Conservation (phyloP, 108 stramenopile genomes). For the Epithemia pelagica region DNA sequence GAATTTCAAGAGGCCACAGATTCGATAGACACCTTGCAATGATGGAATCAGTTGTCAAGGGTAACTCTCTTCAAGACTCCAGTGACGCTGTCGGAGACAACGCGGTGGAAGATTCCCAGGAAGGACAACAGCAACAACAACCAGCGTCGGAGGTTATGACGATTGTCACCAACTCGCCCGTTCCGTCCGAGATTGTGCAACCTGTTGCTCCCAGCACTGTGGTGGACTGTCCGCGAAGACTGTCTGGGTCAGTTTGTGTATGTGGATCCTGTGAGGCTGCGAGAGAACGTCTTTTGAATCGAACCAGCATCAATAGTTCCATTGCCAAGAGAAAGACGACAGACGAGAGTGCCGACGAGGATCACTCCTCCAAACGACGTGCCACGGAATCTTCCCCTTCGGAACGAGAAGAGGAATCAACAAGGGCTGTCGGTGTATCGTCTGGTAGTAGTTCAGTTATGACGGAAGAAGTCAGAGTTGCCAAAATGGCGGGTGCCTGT, state of each 20-base stretch:
- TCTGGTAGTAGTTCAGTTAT: background rate
- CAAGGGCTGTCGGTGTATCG: background rate
- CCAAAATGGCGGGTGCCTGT: slow-evolving; percentile 76
- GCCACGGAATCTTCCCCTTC: no score
- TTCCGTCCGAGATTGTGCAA: background rate
- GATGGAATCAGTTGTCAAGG: no score
- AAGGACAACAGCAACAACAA: background rate
- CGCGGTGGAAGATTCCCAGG: no score
- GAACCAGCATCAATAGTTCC: background rate
- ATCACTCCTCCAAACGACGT: no score
- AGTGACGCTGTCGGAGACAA: no score
- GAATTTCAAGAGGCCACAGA: no score
- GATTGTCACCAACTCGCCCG: background rate
- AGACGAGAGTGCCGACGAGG: background rate
- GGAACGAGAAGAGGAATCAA: background rate
- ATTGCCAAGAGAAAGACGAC: background rate
- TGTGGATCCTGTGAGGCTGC: background rate
- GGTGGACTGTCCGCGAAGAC: background rate
- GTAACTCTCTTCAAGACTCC: no score
- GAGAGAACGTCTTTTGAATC: background rate
- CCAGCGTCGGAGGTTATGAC: background rate
- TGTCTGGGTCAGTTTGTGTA: background rate
- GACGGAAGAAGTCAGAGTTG: background rate
- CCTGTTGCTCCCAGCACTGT: background rate
- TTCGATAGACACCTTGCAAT: no score